These are phyloP conservation scores for Sonneratia caseolaris DNA, from an alignment of 345 rosid genomes.

Conservation along the genomic window DNA sequence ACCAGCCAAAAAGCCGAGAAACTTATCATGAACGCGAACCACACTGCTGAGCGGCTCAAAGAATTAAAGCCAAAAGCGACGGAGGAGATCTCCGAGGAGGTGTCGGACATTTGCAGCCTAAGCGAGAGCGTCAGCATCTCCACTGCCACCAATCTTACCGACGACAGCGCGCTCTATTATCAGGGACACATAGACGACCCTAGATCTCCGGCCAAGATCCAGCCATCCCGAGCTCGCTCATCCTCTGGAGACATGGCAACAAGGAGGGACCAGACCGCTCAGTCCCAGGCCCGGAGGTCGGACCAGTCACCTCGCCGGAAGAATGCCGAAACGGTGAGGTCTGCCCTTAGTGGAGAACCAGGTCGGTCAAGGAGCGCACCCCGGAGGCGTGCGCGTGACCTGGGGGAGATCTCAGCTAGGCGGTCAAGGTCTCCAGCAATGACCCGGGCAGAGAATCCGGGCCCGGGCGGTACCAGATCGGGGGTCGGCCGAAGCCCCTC, in stretches of 20 bases:
- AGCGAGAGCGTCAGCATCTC: conserved; percentile 59
- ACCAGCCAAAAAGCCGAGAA: neutral
- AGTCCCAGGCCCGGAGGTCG: conserved; percentile 35
- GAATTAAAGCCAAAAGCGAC: neutral
- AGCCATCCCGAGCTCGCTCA: conserved; percentile 16
- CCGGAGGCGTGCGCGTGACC: conserved; percentile 33
- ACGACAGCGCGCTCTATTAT: conserved; percentile 10
- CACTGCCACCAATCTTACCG: conserved; percentile 25
- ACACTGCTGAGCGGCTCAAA: conserved; percentile 5
- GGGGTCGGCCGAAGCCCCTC: conserved; percentile 41
- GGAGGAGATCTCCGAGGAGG: conserved; percentile 38
- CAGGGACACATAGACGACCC: neutral
- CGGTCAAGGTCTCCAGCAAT: conserved; percentile 28
- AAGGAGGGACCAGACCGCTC: conserved; percentile 24
- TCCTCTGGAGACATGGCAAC: conserved; percentile 1
- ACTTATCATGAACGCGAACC: neutral
- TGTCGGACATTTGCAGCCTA: conserved; percentile 59
- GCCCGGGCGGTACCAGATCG: conserved; percentile 28
- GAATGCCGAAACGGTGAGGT: conserved; percentile 26
- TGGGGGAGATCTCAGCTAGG: conserved; percentile 46
- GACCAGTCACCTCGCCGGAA: conserved; percentile 47
- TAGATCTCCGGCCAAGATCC: conserved; percentile 51
- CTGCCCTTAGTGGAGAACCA: conserved; percentile 24
- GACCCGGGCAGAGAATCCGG: conserved; percentile 1
- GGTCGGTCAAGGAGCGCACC: conserved; percentile 11